phyloP scores from a whole-genome alignment of 2,329 filamentous ascomycete species.

The Mollisia scopiformis region DNA sequence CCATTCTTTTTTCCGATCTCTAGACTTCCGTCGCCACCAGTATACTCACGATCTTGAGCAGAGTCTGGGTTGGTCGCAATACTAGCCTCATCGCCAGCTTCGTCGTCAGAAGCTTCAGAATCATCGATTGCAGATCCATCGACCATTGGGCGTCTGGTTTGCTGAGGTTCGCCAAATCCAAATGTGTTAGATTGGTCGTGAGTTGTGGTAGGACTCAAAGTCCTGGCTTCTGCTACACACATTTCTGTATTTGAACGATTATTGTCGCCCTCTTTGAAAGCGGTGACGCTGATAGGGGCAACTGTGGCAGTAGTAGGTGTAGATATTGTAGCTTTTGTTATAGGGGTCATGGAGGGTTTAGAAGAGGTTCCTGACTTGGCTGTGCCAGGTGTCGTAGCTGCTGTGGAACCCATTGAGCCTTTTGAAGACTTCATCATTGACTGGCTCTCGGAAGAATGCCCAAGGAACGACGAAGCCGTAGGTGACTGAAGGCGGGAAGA shows the following conservation, averaged over 20 bases:
- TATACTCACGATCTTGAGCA: constrained; percentile 8
- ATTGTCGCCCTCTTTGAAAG: constrained; percentile 51
- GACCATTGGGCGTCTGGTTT: constrained; percentile 13
- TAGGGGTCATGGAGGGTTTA: constrained; percentile 34
- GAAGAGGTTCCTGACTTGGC: constrained; percentile 33
- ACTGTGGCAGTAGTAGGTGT: constrained; percentile 43
- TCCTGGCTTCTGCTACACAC: constrained; percentile 25
- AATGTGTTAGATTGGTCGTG: constrained; percentile 23
- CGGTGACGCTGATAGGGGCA: constrained; percentile 53
- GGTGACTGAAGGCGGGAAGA: constrained; percentile 38
- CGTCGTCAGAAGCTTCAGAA: constrained; percentile 27
- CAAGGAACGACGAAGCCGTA: constrained; percentile 32
- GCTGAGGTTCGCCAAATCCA: constrained; percentile 21
- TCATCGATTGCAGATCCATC: constrained; percentile 23
- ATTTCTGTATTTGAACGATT: constrained; percentile 38
- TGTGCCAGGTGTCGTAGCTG: constrained; percentile 26
- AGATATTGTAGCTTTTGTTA: constrained; percentile 36
- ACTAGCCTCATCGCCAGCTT: constrained; percentile 9
- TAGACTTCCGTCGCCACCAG: constrained; percentile 28
- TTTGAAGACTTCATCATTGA: constrained; percentile 36
- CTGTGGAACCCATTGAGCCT: constrained; percentile 30
- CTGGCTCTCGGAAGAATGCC: constrained; percentile 32
- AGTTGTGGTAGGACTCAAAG: constrained; percentile 1
- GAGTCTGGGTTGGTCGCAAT: background rate
- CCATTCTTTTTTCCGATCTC: constrained; percentile 37